Evolutionary conservation across 2,329 filamentous ascomycete genomes (phyloP), one percentile per base, ranked within the genome.

Genomic region (Trichophyton simii): DNA sequence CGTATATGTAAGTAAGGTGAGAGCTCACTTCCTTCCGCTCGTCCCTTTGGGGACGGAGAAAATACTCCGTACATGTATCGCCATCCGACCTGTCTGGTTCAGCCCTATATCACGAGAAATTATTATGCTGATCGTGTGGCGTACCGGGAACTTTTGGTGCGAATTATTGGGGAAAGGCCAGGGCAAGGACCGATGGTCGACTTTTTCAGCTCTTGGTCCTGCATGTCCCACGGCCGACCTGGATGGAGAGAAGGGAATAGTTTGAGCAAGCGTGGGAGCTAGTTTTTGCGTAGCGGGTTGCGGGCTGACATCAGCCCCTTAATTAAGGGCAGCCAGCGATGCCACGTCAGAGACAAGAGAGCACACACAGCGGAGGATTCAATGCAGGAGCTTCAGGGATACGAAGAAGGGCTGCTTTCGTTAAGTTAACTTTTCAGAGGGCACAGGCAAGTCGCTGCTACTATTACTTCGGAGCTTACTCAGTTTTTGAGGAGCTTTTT

Each of bases 301-400:
- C 50, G 22, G 22, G 50, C 50, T 54, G 50, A 54, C 50, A 54
- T 54, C 50, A 54, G 50, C 50, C 50, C 50, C 50, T 34, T 54
- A 31, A 31, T 31, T 54, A 54, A 54, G 28, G 28, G 28, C n/a
- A 25, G 20, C n/a, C 22, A 31, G 50, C 28, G 50, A 31, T 54
- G 50, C 50, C 50, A 54, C 50, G 50, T 54, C 50, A 54, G 50
- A 54, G 50, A 28, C 50, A 34, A 54, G 41, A 54, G 50, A 34
- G 50, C 22, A 54, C 50, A 54, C 28, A 28, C 50, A 31, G 28
- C 22, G n/a, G 50, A 54, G 50, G 50, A 54, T 54, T 54, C 50
- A 54, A 54, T 54, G 50, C 50, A 54, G 44, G 44, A 48, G 50
- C 50, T 54, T 54, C 50, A 54, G 50, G 50, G 50, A 54, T 54